Base-by-base conservation (phyloP, 306 rosid genomes). In the Acacia crassicarpa region DNA sequence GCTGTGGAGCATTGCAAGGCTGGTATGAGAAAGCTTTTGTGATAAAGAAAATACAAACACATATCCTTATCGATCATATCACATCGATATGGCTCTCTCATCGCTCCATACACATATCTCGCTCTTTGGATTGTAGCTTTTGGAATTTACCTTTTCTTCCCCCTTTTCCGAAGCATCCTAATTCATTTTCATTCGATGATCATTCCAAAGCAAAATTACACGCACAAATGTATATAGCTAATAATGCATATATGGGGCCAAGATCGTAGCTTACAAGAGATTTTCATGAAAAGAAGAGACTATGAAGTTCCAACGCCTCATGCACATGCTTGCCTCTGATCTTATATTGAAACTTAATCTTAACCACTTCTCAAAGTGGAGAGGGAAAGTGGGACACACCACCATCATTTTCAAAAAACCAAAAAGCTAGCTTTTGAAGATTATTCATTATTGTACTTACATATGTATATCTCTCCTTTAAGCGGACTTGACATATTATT, bases 201-300 rank as follows among this genome's bases (percentile, higher is more conserved):
- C 65, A 9, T 22, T 22, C 15, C 65, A 22, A 20, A 58, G 65
- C 32, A 58, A 9, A 19, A 58, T 22, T 8, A 22, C 27, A 56
- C 61, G 8, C 25, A 19, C 10, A 54, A 7, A 54, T 54, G 16
- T 53, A 17, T 53, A 53, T 20, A 53, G 2, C 6, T 15, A 51
- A 78, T 38, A 38, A 38, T 38, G 41, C 8, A 56, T 25, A 30
- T 61, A 43, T 40, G 78, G 89, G 83, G 90, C 89, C 87, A 94
- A 89, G 80, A 67, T 84, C 67, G 82, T 81, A 84, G 82, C 87
- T 94, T 22, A 11, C 66, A 87, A 80, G 88, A 88, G 67, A 79
- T 84, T 91, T 94, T 84, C 90, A 89, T 94, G 87, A 92, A 94
- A 94, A 91, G 94, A 75, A 90, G 97, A 87, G 92, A 80, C 84